phyloP scores from a whole-genome alignment of 73 alveolate genomes.

The Paramecium primaurelia region DNA sequence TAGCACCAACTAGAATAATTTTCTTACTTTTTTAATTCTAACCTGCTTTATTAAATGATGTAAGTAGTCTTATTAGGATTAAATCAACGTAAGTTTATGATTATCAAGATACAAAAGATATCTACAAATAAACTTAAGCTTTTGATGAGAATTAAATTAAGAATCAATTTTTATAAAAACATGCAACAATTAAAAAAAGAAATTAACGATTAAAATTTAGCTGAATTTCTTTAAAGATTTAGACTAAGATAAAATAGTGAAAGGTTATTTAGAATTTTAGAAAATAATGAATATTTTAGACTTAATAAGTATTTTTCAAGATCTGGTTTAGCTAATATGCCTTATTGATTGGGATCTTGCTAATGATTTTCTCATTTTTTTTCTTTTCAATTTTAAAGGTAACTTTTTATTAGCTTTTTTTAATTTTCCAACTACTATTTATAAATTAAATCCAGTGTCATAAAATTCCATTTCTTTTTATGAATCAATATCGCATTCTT shows the following conservation, averaged over 20 bases:
- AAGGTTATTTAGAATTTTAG: background rate
- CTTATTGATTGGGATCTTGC: background rate
- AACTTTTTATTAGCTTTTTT: background rate
- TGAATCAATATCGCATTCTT: slow-evolving; percentile 2
- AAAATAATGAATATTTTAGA: background rate
- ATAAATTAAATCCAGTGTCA: background rate
- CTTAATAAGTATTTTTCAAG: background rate
- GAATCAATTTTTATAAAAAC: too few species aligned
- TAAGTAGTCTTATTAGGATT: too few species aligned
- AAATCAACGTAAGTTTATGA: too few species aligned
- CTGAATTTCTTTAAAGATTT: too few species aligned
- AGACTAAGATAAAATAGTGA: too few species aligned
- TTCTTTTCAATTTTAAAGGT: background rate
- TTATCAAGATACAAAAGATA: too few species aligned
- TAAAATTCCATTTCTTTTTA: background rate
- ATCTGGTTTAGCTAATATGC: background rate
- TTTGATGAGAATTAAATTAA: too few species aligned
- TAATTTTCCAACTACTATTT: background rate
- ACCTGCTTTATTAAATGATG: too few species aligned
- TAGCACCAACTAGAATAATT: background rate
- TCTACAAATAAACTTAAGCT: too few species aligned
- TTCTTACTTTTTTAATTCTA: too few species aligned
- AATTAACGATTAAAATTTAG: too few species aligned
- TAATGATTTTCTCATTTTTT: background rate
- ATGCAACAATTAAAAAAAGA: too few species aligned